Evolutionary conservation across 176 grass and related monocot species (phyloP).

Genomic region (Alopecurus myosuroides): DNA sequence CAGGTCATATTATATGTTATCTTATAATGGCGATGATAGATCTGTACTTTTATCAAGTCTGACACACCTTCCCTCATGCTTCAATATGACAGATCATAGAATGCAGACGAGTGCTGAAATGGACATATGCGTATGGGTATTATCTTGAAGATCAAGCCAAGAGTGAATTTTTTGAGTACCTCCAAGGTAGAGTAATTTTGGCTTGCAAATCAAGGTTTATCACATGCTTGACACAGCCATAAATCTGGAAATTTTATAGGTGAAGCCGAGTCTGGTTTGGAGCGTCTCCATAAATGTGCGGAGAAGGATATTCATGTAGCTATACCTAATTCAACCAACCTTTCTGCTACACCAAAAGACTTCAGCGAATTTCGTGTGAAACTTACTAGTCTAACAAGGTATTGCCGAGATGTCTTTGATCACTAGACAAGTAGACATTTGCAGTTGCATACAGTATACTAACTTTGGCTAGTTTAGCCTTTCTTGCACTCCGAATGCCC

Average conservation of each 20-base stretch:
- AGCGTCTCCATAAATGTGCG: conserved; percentile 88
- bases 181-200: conserved; percentile 59
- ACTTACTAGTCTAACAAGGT: conserved; percentile 83
- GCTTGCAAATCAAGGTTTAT: neutral
- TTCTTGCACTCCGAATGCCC: neutral
- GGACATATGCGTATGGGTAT: conserved; percentile 97
- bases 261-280: conserved; percentile 92
- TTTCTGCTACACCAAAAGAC: conserved; percentile 11
- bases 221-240: neutral
- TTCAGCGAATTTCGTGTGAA: conserved; percentile 71
- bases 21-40: neutral
- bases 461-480: neutral
- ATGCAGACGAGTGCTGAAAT: conserved; percentile 86
- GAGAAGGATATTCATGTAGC: conserved; percentile 78
- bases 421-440: neutral
- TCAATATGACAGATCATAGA: conserved; percentile 67
- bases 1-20: conserved; percentile 41
- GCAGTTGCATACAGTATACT: neutral
- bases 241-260: conserved; percentile 37
- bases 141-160: conserved; percentile 75
- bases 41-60: conserved; percentile 1
- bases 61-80: neutral
- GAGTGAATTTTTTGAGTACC: conserved; percentile 89
- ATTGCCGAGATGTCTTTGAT: neutral
- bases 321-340: conserved; percentile 32